phyloP scores from a whole-genome alignment of 352 stramenopile genomes.

The Pythium folliculosum region DNA sequence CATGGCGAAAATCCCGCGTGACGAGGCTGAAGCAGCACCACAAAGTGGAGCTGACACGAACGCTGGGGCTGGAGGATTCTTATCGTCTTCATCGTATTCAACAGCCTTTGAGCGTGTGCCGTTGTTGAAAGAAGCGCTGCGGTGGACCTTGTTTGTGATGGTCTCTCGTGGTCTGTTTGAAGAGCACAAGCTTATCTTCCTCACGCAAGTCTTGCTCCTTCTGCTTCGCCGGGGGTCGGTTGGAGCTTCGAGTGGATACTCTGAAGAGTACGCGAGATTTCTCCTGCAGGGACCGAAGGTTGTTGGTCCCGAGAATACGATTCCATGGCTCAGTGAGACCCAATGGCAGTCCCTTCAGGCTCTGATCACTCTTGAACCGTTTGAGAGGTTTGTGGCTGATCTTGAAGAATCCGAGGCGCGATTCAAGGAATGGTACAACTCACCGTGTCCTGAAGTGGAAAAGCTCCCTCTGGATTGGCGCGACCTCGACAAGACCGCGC shows the following conservation, averaged over 20 bases:
- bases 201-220: constrained; percentile 87
- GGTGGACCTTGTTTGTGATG: constrained; percentile 90
- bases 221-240: constrained; percentile 73
- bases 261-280: constrained; percentile 72
- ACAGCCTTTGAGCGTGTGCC: constrained; percentile 58
- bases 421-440: constrained; percentile 93
- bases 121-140: constrained; percentile 70
- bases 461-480: constrained; percentile 92
- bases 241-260: constrained; percentile 67
- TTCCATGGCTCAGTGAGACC: constrained; percentile 83
- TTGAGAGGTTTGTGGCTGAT: constrained; percentile 86
- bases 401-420: constrained; percentile 88
- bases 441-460: constrained; percentile 78
- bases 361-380: constrained; percentile 77
- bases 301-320: constrained; percentile 67
- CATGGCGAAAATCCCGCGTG: constrained; percentile 62
- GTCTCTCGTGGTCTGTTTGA: constrained; percentile 91
- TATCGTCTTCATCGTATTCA: constrained; percentile 37
- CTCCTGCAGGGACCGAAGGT: constrained; percentile 75
- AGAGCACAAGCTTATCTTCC: constrained; percentile 90
- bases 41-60: background rate
- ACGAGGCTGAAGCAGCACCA: background rate
- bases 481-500: constrained; percentile 87
- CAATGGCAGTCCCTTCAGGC: constrained; percentile 86
- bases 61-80: constrained; percentile 13